Conservation (phyloP, 2,329 filamentous ascomycete species). For the Clonostachys sp. region DNA sequence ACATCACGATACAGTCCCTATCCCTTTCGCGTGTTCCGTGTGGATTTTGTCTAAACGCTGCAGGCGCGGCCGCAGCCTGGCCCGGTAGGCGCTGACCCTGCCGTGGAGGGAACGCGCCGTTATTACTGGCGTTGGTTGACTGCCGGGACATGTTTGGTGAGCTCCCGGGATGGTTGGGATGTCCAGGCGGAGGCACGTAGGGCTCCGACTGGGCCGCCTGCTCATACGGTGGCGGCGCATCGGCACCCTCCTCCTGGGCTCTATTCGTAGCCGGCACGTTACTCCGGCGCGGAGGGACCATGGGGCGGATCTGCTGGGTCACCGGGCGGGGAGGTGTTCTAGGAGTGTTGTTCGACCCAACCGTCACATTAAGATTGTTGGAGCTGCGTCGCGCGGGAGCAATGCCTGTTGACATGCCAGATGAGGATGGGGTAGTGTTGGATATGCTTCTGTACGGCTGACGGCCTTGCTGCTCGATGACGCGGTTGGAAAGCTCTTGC, state of each 20-base stretch:
- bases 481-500: constrained; percentile 64
- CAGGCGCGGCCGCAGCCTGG: constrained; percentile 7
- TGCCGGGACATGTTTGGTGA: constrained; percentile 6
- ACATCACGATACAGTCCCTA: constrained; percentile 44
- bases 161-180: constrained; percentile 43
- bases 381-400: constrained; percentile 10
- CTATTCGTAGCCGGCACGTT: constrained; percentile 15
- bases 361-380: constrained; percentile 5
- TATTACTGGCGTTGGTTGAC: constrained; percentile 3
- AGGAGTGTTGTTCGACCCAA: constrained; percentile 3
- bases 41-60: constrained; percentile 4
- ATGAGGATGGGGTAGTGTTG: neutral
- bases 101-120: constrained; percentile 13
- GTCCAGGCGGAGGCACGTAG: constrained; percentile 46
- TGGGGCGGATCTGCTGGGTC: constrained; percentile 36
- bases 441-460: constrained; percentile 12
- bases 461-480: constrained; percentile 60
- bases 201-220: constrained; percentile 46
- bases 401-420: neutral
- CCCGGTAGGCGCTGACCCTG: constrained; percentile 3
- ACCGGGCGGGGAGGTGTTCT: constrained; percentile 1
- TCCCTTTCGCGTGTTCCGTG: constrained; percentile 17
- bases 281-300: constrained; percentile 29
- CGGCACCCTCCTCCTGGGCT: constrained; percentile 34
- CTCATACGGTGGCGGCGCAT: constrained; percentile 54